phyloP scores from a whole-genome alignment of 306 rosid species.

The Cicer judaicum region DNA sequence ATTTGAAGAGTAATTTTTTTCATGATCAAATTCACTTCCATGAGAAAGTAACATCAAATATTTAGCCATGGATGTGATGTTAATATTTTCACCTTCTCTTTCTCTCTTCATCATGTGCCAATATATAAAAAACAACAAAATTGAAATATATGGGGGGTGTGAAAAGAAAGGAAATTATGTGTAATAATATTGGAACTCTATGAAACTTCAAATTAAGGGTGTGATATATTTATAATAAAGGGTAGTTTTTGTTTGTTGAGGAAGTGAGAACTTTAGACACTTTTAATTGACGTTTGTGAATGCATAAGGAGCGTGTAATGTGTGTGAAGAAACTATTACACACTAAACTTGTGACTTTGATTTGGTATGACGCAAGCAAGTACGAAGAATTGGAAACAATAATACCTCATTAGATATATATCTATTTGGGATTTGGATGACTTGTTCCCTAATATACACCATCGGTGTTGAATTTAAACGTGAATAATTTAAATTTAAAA shows the following conservation, averaged over 20 bases:
- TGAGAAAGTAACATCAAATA: slow-evolving; percentile 84
- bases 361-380: slow-evolving; percentile 40
- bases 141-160: not conserved
- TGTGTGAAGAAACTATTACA: slow-evolving; percentile 24
- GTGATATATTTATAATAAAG: slow-evolving; percentile 51
- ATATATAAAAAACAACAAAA: not conserved
- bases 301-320: not conserved
- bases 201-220: slow-evolving; percentile 19
- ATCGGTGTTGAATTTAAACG: no score
- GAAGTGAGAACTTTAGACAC: slow-evolving; percentile 39
- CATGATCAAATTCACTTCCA: slow-evolving; percentile 38
- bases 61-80: slow-evolving; percentile 68
- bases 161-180: not conserved
- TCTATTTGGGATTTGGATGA: not conserved
- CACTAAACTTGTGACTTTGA: slow-evolving; percentile 37
- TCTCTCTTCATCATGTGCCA: slow-evolving; percentile 68
- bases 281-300: slow-evolving; percentile 45
- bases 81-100: slow-evolving; percentile 60
- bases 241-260: slow-evolving; percentile 31
- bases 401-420: not conserved
- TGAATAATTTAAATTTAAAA: no score
- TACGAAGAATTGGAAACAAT: not conserved
- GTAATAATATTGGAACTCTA: slow-evolving; percentile 41
- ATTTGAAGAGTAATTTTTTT: slow-evolving; percentile 35
- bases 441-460: not conserved